Conservation (phyloP, 2,329 filamentous ascomycete genomes). For the Ophiocordyceps camponoti-saundersi region DNA sequence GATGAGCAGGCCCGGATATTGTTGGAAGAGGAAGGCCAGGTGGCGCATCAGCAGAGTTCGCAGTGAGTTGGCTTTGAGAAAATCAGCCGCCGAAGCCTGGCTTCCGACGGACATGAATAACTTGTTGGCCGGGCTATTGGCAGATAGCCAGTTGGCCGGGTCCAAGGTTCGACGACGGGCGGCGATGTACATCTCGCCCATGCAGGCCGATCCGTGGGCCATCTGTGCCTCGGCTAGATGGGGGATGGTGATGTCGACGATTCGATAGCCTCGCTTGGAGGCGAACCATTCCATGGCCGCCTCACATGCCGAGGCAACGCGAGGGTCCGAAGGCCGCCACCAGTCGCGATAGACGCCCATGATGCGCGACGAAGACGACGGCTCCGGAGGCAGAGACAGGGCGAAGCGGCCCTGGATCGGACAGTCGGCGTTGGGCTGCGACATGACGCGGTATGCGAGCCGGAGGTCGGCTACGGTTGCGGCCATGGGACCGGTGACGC, state of each 20-base stretch:
- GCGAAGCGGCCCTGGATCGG: slow-evolving; percentile 45
- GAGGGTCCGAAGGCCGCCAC: slow-evolving; percentile 34
- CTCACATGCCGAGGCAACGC: slow-evolving; percentile 45
- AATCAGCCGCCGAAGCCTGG: slow-evolving; percentile 50
- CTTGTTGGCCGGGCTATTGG: slow-evolving; percentile 50
- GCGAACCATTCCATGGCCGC: slow-evolving; percentile 41
- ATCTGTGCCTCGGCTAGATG: slow-evolving; percentile 53
- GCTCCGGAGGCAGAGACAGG: slow-evolving; percentile 28
- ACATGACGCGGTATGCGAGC: slow-evolving; percentile 67
- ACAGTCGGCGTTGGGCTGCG: slow-evolving; percentile 50
- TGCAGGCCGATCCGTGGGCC: slow-evolving; percentile 62
- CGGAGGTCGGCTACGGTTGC: slow-evolving; percentile 62
- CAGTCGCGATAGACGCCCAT: slow-evolving; percentile 51
- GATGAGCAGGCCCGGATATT: slow-evolving; percentile 60
- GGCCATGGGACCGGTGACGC: slow-evolving; percentile 59
- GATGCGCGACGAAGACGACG: slow-evolving; percentile 30
- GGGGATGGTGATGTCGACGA: slow-evolving; percentile 48
- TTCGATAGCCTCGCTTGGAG: slow-evolving; percentile 27
- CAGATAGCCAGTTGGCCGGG: slow-evolving; percentile 29
- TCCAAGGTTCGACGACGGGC: slow-evolving; percentile 25
- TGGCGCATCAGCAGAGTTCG: slow-evolving; percentile 66
- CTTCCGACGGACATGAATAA: slow-evolving; percentile 49
- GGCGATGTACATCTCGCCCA: slow-evolving; percentile 46
- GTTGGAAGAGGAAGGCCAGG: slow-evolving; percentile 50
- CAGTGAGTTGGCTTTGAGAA: slow-evolving; percentile 55